Conservation (phyloP, 225 moss, liverwort and hornwort genomes). For the Marchantia paleacea region DNA sequence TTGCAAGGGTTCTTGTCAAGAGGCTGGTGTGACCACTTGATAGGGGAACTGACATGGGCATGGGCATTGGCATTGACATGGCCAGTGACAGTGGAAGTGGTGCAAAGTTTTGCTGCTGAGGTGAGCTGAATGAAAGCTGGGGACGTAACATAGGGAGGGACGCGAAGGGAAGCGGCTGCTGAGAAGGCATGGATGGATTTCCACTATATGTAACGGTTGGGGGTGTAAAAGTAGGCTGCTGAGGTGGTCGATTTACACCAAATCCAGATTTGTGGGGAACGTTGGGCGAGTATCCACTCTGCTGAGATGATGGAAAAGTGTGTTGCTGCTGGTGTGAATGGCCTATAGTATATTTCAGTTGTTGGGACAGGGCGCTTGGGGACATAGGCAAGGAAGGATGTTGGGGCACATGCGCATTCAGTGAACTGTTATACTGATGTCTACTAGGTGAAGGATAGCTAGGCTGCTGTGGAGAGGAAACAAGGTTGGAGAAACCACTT, state of each 20-base stretch:
- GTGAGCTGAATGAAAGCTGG: slow-evolving; percentile 26
- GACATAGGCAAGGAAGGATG: slow-evolving; percentile 21
- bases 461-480: slow-evolving; percentile 21
- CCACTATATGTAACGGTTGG: slow-evolving; percentile 20
- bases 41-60: slow-evolving; percentile 24
- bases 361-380: slow-evolving; percentile 25
- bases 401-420: slow-evolving; percentile 22
- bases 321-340: slow-evolving; percentile 17
- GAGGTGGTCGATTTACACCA: slow-evolving; percentile 16
- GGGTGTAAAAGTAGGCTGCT: slow-evolving; percentile 25
- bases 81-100: slow-evolving; percentile 24
- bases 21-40: slow-evolving; percentile 18
- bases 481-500: slow-evolving; percentile 3
- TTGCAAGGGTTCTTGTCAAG: slow-evolving; percentile 21
- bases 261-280: slow-evolving; percentile 20
- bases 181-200: slow-evolving; percentile 23
- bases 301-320: slow-evolving; percentile 20
- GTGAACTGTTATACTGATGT: slow-evolving; percentile 14
- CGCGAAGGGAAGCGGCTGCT: slow-evolving; percentile 23
- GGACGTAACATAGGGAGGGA: slow-evolving; percentile 24
- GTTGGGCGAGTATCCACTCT: slow-evolving; percentile 15
- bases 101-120: slow-evolving; percentile 36
- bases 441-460: slow-evolving; percentile 15
- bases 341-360: slow-evolving; percentile 15
- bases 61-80: slow-evolving; percentile 9